Evolutionary conservation across 2,329 filamentous ascomycete species (phyloP), one percentile per base, ranked within the genome.

Genomic region (Fusarium drepaniforme): DNA sequence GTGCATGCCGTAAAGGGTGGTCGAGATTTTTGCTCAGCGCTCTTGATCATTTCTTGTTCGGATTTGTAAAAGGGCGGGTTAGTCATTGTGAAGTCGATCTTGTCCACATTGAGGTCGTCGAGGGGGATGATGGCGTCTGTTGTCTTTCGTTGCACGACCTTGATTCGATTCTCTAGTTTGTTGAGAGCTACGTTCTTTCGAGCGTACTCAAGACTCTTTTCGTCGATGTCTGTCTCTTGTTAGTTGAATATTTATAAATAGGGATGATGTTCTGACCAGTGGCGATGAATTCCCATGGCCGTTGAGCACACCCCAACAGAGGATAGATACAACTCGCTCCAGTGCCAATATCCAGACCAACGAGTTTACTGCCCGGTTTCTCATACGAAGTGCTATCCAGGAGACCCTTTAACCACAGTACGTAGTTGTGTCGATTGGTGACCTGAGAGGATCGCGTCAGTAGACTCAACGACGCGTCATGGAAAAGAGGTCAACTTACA

Each of bases 41-140:
- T 93, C 5, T 86, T 84, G 4, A 88, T 75, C 83, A 98, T 90
- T 61, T 97, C 95, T 7, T 88, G 83, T 4, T 89, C 84, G 0
- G 94, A 95, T n/a, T 87, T 83, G 85, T 98, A 98, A 84, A 99
- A 99, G 0, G 97, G 97, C 0, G 97, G 97, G 76, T 99, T 99
- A 74, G 93, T 96, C 91, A 98, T 97, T 68, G 90, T 91, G 81
- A 98, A 98, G 80, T 96, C 92, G 51, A 97, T 86, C 4, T 72
- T 79, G 9, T 84, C 80, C 6, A 89, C 80, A 25, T 81, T 83
- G 1, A 92, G 79, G 0, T 86, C 86, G 44, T 91, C 85, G 0
- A 95, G 80, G 0, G 93, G 92, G 8, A 98, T 87, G 2, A 98
- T 84, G 0, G 85, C 77, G 40, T 88, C 89, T 0, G 84, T 80